Base-by-base conservation (phyloP, 2,329 filamentous ascomycete genomes). In the Sporothrix humicola region DNA sequence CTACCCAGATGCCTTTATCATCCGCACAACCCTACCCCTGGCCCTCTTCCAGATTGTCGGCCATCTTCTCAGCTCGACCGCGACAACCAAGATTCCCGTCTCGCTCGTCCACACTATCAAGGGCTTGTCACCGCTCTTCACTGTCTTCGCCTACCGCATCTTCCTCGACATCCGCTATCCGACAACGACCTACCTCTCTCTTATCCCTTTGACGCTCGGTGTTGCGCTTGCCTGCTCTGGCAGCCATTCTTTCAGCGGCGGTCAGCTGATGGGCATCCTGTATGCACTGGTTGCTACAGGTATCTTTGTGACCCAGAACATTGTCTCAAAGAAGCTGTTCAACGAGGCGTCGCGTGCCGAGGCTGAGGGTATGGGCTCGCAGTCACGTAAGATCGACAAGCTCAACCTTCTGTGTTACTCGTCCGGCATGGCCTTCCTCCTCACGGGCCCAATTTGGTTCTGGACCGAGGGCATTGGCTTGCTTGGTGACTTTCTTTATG, bases 51-150 rank as follows among this genome's bases (percentile, higher is more conserved):
- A 98, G 82, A 93, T 99, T 70, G 92, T 92, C 50, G 96, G 96
- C 5, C 96, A 99, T 82, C 92, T 99, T 56, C 86, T 98, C 61
- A 97, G 93, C 81, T 97, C 95, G 6, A 96, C 94, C 76, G 95
- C 96, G 42, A 99, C 95, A 46, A 92, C 94, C 69, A 93, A 94
- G 81, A 98, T 99, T 72, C 95, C 96, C 0, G 96, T 99, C 1
- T 98, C 96, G 7, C 88, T 99, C 50, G 96, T 99, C 3, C 96
- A 99, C 82, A 99, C 96, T 0, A 98, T 99, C 83, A 99, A 99
- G 84, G 96, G 96, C 8, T 89, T 99, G 37, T 98, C 95, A 2
- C 96, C 96, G 3, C 86, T 99, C 8, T 97, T 99, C 81, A 99
- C 96, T 0, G 96, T 99, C 58, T 82, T 97, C 72, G 96, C 96